phyloP scores from a whole-genome alignment of 1,139 yeast species.

The Scheffersomyces stambukii region DNA sequence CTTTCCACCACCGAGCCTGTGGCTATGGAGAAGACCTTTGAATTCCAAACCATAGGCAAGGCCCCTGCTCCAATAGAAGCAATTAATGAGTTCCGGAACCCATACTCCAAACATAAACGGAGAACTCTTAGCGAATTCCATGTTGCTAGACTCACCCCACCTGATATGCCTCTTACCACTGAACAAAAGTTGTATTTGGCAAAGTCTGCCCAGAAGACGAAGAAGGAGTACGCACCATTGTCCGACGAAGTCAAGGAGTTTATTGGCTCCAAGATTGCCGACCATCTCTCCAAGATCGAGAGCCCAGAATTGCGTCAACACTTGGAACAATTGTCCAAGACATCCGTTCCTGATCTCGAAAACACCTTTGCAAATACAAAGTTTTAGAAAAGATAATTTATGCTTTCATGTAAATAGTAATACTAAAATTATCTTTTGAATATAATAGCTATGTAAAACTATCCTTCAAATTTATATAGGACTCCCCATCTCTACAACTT shows the following conservation, averaged over 20 bases:
- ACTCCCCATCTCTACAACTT: slow-evolving; percentile 55
- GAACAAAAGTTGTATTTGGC: slow-evolving; percentile 60
- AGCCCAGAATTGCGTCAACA: slow-evolving; percentile 36
- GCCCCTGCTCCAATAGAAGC: slow-evolving; percentile 70
- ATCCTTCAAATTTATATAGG: no score
- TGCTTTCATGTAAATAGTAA: no score
- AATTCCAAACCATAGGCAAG: slow-evolving; percentile 61
- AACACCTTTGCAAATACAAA: slow-evolving; percentile 18
- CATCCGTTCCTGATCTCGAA: slow-evolving; percentile 27
- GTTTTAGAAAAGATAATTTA: no score
- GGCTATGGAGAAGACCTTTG: slow-evolving; percentile 72
- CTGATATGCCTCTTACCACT: slow-evolving; percentile 74
- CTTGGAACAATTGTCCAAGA: slow-evolving; percentile 35
- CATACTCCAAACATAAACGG: slow-evolving; percentile 56
- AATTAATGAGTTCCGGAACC: slow-evolving; percentile 68
- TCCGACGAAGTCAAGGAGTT: slow-evolving; percentile 64
- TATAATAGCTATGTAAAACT: no score
- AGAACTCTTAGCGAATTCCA: slow-evolving; percentile 56
- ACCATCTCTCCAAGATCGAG: slow-evolving; percentile 41
- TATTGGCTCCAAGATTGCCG: slow-evolving; percentile 67
- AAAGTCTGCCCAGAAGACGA: slow-evolving; percentile 41
- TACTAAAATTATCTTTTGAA: no score
- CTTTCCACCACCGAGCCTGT: slow-evolving; percentile 55
- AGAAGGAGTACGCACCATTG: slow-evolving; percentile 46
- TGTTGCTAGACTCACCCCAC: slow-evolving; percentile 59